Evolutionary conservation across 768 basidiomycete genomes (phyloP).

Genomic region (Boletus rufocinnamomeus): DNA sequence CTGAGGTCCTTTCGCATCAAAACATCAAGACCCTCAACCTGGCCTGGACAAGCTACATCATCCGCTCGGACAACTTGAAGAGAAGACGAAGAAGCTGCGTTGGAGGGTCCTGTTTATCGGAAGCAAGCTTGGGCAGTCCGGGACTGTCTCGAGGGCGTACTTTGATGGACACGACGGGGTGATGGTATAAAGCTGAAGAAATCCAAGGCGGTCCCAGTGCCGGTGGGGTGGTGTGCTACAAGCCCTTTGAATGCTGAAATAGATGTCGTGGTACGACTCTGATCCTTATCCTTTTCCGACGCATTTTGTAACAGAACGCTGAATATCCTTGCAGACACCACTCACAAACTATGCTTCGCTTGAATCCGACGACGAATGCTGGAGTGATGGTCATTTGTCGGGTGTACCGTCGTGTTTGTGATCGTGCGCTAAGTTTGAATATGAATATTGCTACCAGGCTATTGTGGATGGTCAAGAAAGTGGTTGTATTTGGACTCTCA

Average conservation of each 20-base stretch:
- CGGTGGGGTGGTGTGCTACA: background rate
- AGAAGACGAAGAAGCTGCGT: background rate
- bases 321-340: background rate
- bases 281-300: background rate
- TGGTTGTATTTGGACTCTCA: too few species aligned
- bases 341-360: constrained; percentile 1
- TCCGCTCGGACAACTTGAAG: background rate
- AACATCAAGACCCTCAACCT: background rate
- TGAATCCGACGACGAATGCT: background rate
- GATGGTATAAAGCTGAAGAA: background rate
- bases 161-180: background rate
- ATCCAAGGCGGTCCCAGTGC: background rate
- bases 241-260: constrained; percentile 3
- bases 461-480: background rate
- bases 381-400: too few species aligned
- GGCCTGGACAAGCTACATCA: constrained; percentile 3
- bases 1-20: background rate
- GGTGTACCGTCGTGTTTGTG: too few species aligned
- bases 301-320: background rate
- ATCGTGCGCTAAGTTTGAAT: too few species aligned
- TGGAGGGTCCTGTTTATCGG: constrained; percentile 6
- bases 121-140: background rate
- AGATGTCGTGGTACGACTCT: background rate
- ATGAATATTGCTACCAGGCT: background rate
- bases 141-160: background rate